These are phyloP conservation scores for Cnidoscolus chayamansa DNA, from an alignment of 441 rosid species.

Conservation along the genomic window DNA sequence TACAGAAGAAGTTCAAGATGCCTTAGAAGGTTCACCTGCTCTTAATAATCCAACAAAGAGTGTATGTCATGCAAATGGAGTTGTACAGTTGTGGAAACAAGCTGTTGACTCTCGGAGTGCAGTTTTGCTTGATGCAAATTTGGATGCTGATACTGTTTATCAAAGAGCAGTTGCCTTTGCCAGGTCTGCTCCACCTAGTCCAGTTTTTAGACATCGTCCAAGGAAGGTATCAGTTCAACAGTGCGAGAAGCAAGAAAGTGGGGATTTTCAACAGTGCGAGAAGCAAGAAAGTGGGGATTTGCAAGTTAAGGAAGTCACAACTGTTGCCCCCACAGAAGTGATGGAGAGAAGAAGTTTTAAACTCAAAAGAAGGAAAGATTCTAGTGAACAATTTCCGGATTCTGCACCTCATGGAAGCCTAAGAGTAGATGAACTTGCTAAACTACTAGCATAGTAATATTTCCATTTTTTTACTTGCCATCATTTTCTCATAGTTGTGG, in stretches of 20 bases:
- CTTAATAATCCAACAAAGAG: constrained; percentile 19
- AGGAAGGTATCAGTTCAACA: constrained; percentile 33
- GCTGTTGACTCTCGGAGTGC: constrained; percentile 77
- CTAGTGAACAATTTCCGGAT: constrained; percentile 29
- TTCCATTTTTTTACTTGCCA: background rate
- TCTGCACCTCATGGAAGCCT: constrained; percentile 51
- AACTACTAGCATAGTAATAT: constrained; percentile 48
- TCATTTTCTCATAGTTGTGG: background rate
- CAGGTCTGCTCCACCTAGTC: constrained; percentile 53
- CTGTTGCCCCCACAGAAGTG: constrained; percentile 25
- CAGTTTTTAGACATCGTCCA: constrained; percentile 42
- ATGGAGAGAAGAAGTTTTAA: constrained; percentile 25
- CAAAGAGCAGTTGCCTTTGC: constrained; percentile 56
- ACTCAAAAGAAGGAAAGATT: constrained; percentile 19
- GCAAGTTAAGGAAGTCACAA: constrained; percentile 26
- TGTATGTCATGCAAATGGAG: constrained; percentile 34
- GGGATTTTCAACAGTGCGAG: constrained; percentile 19
- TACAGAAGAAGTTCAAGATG: constrained; percentile 20
- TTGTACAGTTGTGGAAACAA: constrained; percentile 46
- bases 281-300: constrained; percentile 34
- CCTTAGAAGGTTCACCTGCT: constrained; percentile 25
- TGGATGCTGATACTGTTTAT: constrained; percentile 62
- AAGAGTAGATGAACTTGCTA: constrained; percentile 77
- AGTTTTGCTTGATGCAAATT: constrained; percentile 37
- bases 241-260: constrained; percentile 38